Conservation (phyloP, 1,284 basidiomycete genomes). For the Tylopilus orsonianus region DNA sequence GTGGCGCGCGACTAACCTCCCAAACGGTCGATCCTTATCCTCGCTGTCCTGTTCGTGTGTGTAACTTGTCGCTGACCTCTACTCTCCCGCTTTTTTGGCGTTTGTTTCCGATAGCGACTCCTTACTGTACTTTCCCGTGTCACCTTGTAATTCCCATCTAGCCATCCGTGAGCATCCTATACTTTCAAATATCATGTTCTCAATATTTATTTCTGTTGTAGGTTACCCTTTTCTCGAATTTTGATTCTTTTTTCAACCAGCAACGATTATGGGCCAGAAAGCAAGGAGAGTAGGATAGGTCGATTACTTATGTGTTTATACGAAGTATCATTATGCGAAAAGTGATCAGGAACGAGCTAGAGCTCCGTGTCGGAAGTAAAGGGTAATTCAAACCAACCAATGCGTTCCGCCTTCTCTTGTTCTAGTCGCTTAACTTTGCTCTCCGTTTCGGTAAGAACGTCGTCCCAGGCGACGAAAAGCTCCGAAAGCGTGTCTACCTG, state of each 20-base stretch:
- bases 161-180: slow-evolving; percentile 10
- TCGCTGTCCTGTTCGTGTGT: slow-evolving; percentile 12
- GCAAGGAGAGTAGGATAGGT: slow-evolving; percentile 16
- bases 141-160: slow-evolving; percentile 27
- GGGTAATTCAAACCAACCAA: slow-evolving; percentile 43
- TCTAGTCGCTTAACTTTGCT: slow-evolving; percentile 55
- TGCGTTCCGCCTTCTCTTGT: slow-evolving; percentile 55
- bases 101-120: slow-evolving; percentile 2
- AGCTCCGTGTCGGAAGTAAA: neutral
- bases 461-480: slow-evolving; percentile 79
- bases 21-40: neutral
- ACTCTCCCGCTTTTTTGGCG: slow-evolving; percentile 8
- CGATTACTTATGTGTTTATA: slow-evolving; percentile 24
- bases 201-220: slow-evolving; percentile 21
- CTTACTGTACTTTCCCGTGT: slow-evolving; percentile 25
- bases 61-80: slow-evolving; percentile 4
- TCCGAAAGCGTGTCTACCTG: slow-evolving; percentile 78
- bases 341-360: neutral
- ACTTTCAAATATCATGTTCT: slow-evolving; percentile 12
- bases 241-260: slow-evolving; percentile 11
- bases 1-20: slow-evolving; percentile 60
- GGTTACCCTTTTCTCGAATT: slow-evolving; percentile 19
- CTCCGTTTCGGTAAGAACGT: slow-evolving; percentile 63
- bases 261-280: slow-evolving; percentile 11
- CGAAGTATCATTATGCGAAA: slow-evolving; percentile 17